phyloP scores from a whole-genome alignment of 257 asterid genomes.

The Dorcoceras hygrometricum region DNA sequence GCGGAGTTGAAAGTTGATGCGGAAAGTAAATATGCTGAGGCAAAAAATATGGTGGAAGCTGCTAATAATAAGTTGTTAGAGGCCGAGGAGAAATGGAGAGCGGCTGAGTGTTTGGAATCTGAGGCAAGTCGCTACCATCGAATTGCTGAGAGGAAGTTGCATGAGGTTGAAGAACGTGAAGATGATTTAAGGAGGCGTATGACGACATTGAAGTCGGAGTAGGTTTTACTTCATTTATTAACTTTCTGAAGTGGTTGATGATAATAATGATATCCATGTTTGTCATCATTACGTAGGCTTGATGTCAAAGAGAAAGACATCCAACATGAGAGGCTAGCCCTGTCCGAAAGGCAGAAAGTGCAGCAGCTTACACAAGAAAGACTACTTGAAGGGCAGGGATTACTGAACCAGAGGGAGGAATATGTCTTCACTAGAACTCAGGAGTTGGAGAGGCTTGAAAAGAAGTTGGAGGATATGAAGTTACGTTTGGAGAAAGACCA shows the following conservation, averaged over 20 bases:
- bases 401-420: conserved; percentile 86
- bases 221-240: conserved; percentile 35
- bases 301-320: conserved; percentile 85
- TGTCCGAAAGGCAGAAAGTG: conserved; percentile 69
- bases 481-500: conserved; percentile 53
- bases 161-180: conserved; percentile 89
- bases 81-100: conserved; percentile 63
- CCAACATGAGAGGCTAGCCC: conserved; percentile 68
- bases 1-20: conserved; percentile 84
- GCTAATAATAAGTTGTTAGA: conserved; percentile 61
- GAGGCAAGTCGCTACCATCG: conserved; percentile 81
- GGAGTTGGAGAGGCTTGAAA: conserved; percentile 59
- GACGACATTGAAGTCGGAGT: conserved; percentile 72
- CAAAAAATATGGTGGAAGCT: conserved; percentile 63
- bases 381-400: conserved; percentile 73
- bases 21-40: conserved; percentile 70
- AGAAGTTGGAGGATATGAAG: conserved; percentile 60
- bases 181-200: conserved; percentile 86
- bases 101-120: conserved; percentile 81
- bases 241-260: conserved; percentile 10
- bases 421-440: conserved; percentile 57
- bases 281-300: conserved; percentile 41
- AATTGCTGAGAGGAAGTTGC: conserved; percentile 83
- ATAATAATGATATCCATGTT: conserved; percentile 14
- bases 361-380: conserved; percentile 77